Conservation (phyloP, 805 yeast genomes). For the Yarrowia sp. region DNA sequence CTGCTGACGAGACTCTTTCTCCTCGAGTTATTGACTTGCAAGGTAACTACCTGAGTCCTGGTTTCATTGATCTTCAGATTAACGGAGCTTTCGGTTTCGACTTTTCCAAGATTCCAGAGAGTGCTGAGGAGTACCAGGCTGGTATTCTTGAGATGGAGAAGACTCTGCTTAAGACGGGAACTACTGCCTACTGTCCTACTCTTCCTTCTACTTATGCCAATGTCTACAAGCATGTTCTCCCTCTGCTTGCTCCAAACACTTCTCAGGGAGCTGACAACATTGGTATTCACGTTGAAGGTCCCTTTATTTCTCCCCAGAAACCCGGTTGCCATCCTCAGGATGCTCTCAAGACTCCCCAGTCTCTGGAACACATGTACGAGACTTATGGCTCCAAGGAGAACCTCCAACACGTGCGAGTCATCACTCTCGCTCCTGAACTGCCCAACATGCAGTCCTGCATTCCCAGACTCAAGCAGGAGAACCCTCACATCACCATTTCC, state of each 20-base stretch:
- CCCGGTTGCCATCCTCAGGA: constrained; percentile 55
- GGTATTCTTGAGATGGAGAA: constrained; percentile 30
- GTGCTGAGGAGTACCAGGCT: constrained; percentile 31
- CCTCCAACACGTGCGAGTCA: constrained; percentile 40
- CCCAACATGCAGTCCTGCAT: constrained; percentile 48
- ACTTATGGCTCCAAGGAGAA: constrained; percentile 47
- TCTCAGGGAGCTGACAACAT: constrained; percentile 38
- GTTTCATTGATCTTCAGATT: constrained; percentile 56
- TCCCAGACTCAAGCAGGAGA: constrained; percentile 40
- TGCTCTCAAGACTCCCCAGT: constrained; percentile 44
- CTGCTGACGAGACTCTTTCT: constrained; percentile 22
- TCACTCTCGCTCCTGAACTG: constrained; percentile 55
- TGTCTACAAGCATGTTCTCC: constrained; percentile 50
- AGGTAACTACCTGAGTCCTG: constrained; percentile 53
- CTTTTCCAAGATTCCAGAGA: constrained; percentile 43
- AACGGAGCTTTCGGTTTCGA: constrained; percentile 59
- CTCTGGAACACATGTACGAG: constrained; percentile 36
- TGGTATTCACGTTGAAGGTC: constrained; percentile 64
- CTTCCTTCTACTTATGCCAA: constrained; percentile 52
- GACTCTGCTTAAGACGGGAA: constrained; percentile 50
- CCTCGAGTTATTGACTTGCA: constrained; percentile 44
- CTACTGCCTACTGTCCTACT: constrained; percentile 57
- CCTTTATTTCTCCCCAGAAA: constrained; percentile 50
- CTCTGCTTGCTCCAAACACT: constrained; percentile 43
- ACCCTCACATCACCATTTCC: constrained; percentile 42